These are phyloP conservation scores for Penstemon newberryi DNA, from an alignment of 257 asterid genomes.

Conservation along the genomic window DNA sequence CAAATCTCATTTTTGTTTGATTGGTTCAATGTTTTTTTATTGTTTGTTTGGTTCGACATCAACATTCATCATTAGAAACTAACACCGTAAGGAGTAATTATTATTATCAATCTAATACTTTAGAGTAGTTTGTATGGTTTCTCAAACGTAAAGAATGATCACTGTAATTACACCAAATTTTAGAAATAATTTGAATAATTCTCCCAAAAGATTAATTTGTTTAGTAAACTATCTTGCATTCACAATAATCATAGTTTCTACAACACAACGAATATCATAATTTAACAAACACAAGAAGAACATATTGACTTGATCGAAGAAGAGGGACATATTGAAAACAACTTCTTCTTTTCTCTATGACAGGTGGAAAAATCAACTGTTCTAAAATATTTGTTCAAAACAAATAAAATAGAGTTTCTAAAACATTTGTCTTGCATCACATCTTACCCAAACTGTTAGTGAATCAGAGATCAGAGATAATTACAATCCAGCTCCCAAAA, in stretches of 20 bases:
- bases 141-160: too few species aligned
- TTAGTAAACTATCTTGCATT: too few species aligned
- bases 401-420: background rate
- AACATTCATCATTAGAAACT: too few species aligned
- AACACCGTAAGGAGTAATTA: too few species aligned
- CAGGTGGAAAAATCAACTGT: slow-evolving; percentile 3
- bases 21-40: too few species aligned
- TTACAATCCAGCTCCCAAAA: slow-evolving; percentile 42
- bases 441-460: slow-evolving; percentile 26
- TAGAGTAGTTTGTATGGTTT: too few species aligned
- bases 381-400: background rate
- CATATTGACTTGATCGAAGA: background rate
- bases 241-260: background rate
- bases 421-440: slow-evolving; percentile 30
- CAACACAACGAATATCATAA: background rate
- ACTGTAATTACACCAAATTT: too few species aligned
- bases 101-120: too few species aligned
- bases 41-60: too few species aligned
- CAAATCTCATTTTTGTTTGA: too few species aligned
- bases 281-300: background rate
- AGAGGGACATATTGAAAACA: background rate
- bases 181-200: too few species aligned
- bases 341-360: background rate
- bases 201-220: too few species aligned
- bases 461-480: slow-evolving; percentile 25